Evolutionary conservation across 345 rosid species (phyloP).

Genomic region (Cardamine occulta): DNA sequence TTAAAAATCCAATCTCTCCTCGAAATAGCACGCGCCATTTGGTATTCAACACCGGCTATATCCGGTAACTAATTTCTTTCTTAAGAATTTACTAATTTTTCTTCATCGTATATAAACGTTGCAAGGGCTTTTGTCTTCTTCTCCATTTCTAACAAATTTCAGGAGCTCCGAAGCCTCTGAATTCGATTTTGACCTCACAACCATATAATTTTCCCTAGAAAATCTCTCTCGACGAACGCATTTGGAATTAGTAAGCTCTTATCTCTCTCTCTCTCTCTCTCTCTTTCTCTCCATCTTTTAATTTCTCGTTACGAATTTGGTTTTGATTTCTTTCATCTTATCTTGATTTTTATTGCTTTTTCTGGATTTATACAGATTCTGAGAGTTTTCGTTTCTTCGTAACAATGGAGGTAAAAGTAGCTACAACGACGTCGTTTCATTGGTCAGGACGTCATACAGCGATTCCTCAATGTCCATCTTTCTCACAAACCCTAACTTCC

Average conservation of each 20-base stretch:
- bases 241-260: conserved; percentile 15
- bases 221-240: background rate
- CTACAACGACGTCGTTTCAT: conserved; percentile 38
- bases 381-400: background rate
- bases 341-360: background rate
- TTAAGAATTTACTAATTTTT: background rate
- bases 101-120: conserved; percentile 12
- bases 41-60: conserved; percentile 22
- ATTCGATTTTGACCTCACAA: conserved; percentile 22
- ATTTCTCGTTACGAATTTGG: background rate
- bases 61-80: conserved; percentile 25
- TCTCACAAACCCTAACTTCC: conserved; percentile 41
- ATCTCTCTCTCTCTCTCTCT: background rate
- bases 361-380: conserved; percentile 18
- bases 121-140: conserved; percentile 5
- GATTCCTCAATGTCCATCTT: conserved; percentile 33
- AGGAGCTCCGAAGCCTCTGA: conserved; percentile 39
- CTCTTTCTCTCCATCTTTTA: background rate
- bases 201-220: conserved; percentile 17
- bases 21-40: conserved; percentile 15
- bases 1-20: background rate
- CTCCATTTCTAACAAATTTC: conserved; percentile 21
- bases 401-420: conserved; percentile 44
- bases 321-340: background rate
- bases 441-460: conserved; percentile 38